Evolutionary conservation across 2,329 filamentous ascomycete species (phyloP).

Genomic region (Microthyrium microscopicum): DNA sequence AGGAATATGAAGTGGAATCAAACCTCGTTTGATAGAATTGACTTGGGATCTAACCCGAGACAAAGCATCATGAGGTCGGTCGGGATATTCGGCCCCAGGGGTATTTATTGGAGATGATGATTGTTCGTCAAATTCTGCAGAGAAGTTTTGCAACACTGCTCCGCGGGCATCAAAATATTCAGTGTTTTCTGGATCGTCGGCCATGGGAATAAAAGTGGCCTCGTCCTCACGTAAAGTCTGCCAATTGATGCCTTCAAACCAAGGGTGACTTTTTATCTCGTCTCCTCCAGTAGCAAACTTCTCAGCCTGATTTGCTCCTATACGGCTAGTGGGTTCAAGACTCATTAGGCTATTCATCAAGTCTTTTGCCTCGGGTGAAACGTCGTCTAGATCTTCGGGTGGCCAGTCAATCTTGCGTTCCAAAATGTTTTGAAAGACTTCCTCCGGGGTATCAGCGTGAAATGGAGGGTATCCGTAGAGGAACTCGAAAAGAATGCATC

Average conservation of each 20-base stretch:
- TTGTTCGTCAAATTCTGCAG: slow-evolving; percentile 87
- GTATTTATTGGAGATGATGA: slow-evolving; percentile 53
- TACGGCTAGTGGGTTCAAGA: slow-evolving; percentile 60
- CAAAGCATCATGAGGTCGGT: slow-evolving; percentile 85
- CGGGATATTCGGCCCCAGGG: slow-evolving; percentile 61
- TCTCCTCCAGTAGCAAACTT: slow-evolving; percentile 71
- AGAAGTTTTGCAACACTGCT: slow-evolving; percentile 80
- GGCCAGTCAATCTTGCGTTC: slow-evolving; percentile 86
- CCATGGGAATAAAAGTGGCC: slow-evolving; percentile 83
- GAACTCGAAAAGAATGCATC: slow-evolving; percentile 94
- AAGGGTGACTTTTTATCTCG: slow-evolving; percentile 77
- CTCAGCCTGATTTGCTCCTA: slow-evolving; percentile 75
- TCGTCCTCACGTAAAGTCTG: slow-evolving; percentile 83
- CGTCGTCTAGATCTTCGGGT: slow-evolving; percentile 53
- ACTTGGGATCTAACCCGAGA: slow-evolving; percentile 79
- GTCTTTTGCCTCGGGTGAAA: slow-evolving; percentile 80
- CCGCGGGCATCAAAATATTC: slow-evolving; percentile 94
- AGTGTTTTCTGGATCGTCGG: slow-evolving; percentile 89
- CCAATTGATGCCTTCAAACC: slow-evolving; percentile 83
- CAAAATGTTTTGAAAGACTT: slow-evolving; percentile 94
- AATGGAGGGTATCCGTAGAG: slow-evolving; percentile 88
- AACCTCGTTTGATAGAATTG: slow-evolving; percentile 69
- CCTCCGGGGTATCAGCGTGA: slow-evolving; percentile 73
- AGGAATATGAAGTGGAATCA: slow-evolving; percentile 93
- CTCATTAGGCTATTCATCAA: slow-evolving; percentile 86